A percentile compares a stretch with the other conserved stretches of the same genome.
Conservation (phyloP, 768 basidiomycete species). For the Amyloporia xantha region DNA sequence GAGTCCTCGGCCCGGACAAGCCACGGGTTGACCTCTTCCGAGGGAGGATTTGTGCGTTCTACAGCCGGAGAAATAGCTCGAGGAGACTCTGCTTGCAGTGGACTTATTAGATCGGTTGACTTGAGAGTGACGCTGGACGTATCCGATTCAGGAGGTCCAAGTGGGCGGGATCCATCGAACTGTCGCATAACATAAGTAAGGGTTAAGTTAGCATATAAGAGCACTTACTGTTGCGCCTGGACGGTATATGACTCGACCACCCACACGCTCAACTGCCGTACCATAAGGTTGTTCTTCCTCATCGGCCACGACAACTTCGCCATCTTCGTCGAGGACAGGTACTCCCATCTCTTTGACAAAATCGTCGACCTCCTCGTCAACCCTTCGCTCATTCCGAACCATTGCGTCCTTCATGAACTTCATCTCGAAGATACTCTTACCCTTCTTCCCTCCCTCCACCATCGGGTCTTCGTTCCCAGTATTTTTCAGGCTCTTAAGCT, state of each 20-base stretch:
- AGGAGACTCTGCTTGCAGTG: no score
- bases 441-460: slow-evolving; percentile 29
- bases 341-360: slow-evolving; percentile 64
- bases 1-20: slow-evolving; percentile 34
- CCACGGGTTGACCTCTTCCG: slow-evolving; percentile 67
- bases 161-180: slow-evolving; percentile 14
- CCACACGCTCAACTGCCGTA: slow-evolving; percentile 47
- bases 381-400: slow-evolving; percentile 52
- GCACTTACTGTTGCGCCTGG: slow-evolving; percentile 36
- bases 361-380: slow-evolving; percentile 61
- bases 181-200: slow-evolving; percentile 1
- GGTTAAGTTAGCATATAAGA: background rate
- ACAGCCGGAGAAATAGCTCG: slow-evolving; percentile 15
- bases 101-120: slow-evolving; percentile 45
- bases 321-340: slow-evolving; percentile 27
- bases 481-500: slow-evolving; percentile 53
- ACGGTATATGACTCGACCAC: slow-evolving; percentile 59
- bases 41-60: slow-evolving; percentile 10
- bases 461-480: slow-evolving; percentile 29
- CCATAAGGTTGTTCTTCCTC: slow-evolving; percentile 26
- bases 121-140: slow-evolving; percentile 65
- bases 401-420: slow-evolving; percentile 98
- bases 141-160: slow-evolving; percentile 38
- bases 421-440: slow-evolving; percentile 84
- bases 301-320: slow-evolving; percentile 23